Base-by-base conservation (phyloP, 208 protist genomes). In the Leishmania major region DNA sequence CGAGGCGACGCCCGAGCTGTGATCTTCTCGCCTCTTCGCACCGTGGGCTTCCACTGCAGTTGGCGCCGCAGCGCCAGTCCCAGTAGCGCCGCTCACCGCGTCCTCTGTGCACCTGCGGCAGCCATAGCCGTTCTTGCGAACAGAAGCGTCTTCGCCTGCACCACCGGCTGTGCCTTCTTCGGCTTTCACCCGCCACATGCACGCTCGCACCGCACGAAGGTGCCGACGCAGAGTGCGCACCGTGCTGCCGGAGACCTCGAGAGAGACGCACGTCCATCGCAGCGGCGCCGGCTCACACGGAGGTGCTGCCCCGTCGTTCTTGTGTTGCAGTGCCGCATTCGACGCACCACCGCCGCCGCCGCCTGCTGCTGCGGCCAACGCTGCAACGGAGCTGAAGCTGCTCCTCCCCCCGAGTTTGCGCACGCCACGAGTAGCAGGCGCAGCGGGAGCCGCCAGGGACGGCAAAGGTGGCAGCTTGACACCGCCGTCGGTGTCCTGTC, bases 181-280 rank as follows among this genome's bases (percentile, higher is more conserved):
- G 11, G 17, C 62, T n/a, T 75, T 73, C 22, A 77, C 40, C 10
- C 73, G 83, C 35, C 77, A 28, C 78, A 83, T 75, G 78, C 83
- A 86, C 53, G 64, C 73, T 62, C 72, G 83, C 17, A 86, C 78
- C 17, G 69, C 66, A 17, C 75, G 75, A 45, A 86, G 83, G 75
- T 86, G 79, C 11, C 83, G 83, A 13, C 78, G 83, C 43, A 86
- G 78, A 3, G 37, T 70, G 13, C 60, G 73, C 43, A 86, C 17
- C 43, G 78, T 66, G 49, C 64, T 62, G 64, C 66, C 67, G 64
- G 72, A 66, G 45, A 86, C 35, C 74, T 83, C 83, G 25, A 86
- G 28, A 28, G 83, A 86, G 8, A 86, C 69, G 69, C 74, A 86
- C 57, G 57, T 51, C 83, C 83, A 86, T 35, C 83, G 78, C 59